Conservation (phyloP, 106 monocot species). For the Phalaenopsis equestris region DNA sequence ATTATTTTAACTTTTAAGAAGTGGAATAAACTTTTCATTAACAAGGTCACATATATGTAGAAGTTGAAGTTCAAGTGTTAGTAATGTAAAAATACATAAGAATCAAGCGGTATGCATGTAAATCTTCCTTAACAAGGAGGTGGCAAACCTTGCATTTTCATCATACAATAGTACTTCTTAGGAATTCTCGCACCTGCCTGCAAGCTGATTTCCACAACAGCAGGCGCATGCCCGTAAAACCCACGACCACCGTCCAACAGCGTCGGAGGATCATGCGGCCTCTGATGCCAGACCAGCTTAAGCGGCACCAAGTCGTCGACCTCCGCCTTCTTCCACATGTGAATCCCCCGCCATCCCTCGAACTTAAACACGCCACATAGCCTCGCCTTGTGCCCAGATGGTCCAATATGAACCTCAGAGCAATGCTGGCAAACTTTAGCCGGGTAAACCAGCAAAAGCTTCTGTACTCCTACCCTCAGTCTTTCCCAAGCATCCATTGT, state of each 20-base stretch:
- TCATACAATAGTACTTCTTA: slow-evolving; percentile 54
- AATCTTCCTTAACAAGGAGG: background rate
- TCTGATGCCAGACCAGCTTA: slow-evolving; percentile 71
- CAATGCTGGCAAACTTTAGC: slow-evolving; percentile 71
- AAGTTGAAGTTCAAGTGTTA: too few species aligned
- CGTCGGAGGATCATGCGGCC: slow-evolving; percentile 63
- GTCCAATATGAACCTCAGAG: slow-evolving; percentile 81
- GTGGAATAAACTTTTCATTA: too few species aligned
- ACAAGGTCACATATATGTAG: too few species aligned
- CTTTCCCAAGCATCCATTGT: slow-evolving; percentile 79
- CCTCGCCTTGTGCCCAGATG: slow-evolving; percentile 72
- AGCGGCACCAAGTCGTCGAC: slow-evolving; percentile 66
- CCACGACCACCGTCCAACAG: slow-evolving; percentile 57
- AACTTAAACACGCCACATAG: slow-evolving; percentile 72
- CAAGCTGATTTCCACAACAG: slow-evolving; percentile 72
- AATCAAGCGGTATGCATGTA: too few species aligned
- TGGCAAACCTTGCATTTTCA: slow-evolving; percentile 60
- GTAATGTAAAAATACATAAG: too few species aligned
- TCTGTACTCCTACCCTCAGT: slow-evolving; percentile 58
- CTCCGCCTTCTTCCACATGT: slow-evolving; percentile 74
- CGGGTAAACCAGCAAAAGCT: slow-evolving; percentile 64
- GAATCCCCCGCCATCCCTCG: slow-evolving; percentile 62
- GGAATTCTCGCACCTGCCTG: slow-evolving; percentile 80
- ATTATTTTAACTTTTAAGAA: too few species aligned
- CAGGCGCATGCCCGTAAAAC: slow-evolving; percentile 90